Evolutionary conservation across 176 grass and related monocot genomes (phyloP).

Genomic region (Oryza coarctata): DNA sequence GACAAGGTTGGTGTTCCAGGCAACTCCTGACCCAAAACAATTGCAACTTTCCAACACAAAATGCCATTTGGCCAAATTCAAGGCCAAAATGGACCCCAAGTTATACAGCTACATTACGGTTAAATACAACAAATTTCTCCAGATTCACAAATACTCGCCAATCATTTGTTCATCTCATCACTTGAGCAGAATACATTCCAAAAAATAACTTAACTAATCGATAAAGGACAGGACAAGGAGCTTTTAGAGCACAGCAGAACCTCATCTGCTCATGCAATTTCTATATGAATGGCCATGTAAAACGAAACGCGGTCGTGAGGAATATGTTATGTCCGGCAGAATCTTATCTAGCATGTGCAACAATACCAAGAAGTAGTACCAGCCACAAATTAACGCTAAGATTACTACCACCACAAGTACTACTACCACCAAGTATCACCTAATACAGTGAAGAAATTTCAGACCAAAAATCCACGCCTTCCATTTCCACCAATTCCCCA

Average conservation of each 20-base stretch:
- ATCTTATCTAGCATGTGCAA: neutral
- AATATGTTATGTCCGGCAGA: neutral
- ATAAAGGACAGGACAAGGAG: neutral
- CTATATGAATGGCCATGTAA: neutral
- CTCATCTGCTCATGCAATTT: slow-evolving; percentile 18
- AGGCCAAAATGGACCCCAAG: neutral
- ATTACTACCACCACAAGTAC: no score
- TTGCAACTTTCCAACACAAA: slow-evolving; percentile 1
- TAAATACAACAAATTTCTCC: neutral
- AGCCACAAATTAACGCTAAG: no score
- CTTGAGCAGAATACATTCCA: neutral
- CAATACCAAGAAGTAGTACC: neutral
- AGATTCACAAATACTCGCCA: neutral
- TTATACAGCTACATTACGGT: neutral
- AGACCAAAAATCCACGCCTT: neutral
- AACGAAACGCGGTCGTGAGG: neutral
- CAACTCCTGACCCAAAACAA: neutral
- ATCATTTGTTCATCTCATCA: neutral
- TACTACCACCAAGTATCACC: neutral
- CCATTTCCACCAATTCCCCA: neutral
- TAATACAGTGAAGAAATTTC: neutral
- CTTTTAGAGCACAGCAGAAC: neutral
- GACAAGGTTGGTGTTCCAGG: neutral
- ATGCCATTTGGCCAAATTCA: neutral
- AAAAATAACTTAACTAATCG: neutral